phyloP scores from a whole-genome alignment of 2,329 filamentous ascomycete genomes.

The Dactylonectria macrodidyma region DNA sequence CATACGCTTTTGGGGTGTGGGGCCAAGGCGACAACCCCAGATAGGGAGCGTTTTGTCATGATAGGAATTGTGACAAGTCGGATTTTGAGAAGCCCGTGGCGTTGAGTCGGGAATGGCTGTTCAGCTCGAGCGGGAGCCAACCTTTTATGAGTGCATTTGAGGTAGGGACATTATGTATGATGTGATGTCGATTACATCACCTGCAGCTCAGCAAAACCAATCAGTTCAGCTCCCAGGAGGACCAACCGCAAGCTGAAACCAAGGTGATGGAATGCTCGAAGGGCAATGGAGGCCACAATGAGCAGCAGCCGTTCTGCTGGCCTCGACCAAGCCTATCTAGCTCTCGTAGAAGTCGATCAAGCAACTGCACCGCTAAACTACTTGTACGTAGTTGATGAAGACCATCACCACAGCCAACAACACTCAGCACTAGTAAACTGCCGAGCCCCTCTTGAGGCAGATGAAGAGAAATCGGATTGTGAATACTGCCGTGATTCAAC shows the following conservation, averaged over 20 bases:
- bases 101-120: conserved; percentile 14
- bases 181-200: background rate
- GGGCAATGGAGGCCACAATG: background rate
- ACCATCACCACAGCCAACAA: no score
- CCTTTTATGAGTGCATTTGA: background rate
- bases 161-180: conserved; percentile 1
- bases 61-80: conserved; percentile 19
- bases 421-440: background rate
- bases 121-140: conserved; percentile 10
- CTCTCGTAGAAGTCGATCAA: background rate
- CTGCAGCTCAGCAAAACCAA: background rate
- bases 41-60: conserved; percentile 15
- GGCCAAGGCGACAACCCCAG: conserved; percentile 2
- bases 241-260: conserved; percentile 9
- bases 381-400: background rate
- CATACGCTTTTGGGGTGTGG: conserved; percentile 14
- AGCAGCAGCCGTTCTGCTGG: conserved; percentile 9
- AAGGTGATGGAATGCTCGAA: conserved; percentile 7
- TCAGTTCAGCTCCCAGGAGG: background rate
- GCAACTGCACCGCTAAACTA: background rate
- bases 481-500: background rate
- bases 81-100: conserved; percentile 5
- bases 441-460: background rate
- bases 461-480: background rate
- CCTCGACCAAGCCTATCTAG: conserved; percentile 3